Base-by-base conservation (phyloP, 2,329 filamentous ascomycete species). In the Ascochyta fabae region DNA sequence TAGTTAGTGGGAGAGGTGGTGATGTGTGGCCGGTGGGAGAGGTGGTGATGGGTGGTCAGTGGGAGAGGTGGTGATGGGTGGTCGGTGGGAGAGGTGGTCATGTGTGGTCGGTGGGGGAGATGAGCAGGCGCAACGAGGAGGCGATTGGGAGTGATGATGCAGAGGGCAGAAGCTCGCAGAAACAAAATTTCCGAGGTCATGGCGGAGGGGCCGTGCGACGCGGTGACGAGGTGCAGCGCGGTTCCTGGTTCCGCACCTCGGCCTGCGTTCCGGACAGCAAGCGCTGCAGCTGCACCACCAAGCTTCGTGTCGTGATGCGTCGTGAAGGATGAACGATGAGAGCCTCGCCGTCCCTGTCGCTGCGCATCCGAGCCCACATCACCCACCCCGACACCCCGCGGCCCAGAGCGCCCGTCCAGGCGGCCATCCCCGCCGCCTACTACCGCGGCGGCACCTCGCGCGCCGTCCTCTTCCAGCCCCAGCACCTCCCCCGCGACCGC, bases 361-460 rank as follows among this genome's bases (percentile, higher is more conserved):
- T 64, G 29, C 61, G 60, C 53, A 58, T 65, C 39, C 55, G 56
- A 24, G 40, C 54, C 41, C 54, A 39, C 57, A 43, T 42, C 48
- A 47, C 45, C 51, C 57, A 35, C 48, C 38, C 51, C 43, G 41
- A 59, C 42, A 48, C 58, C 26, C 51, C 58, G 22, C 39, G 48
- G 10, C 40, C 51, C 23, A 46, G 56, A 19, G 45, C 53, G 13
- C 43, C 55, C 10, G 22, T 62, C 15, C 69, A 72, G 41, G 54
- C 53, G 31, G 54, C 69, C 1, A 52, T 72, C 22, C 55, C 59
- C 48, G 85, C 85, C 8, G 78, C 84, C 39, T 88, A 87, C 72
- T 88, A 87, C 69, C 84, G 88, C 42, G 87, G 87, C 47, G 88
- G 88, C 24, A 90, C 87, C n/a, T 89, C 87, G 15, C 84, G 87